Evolutionary conservation across 1,284 basidiomycete species (phyloP).

Genomic region (Cerioporus squamosus): DNA sequence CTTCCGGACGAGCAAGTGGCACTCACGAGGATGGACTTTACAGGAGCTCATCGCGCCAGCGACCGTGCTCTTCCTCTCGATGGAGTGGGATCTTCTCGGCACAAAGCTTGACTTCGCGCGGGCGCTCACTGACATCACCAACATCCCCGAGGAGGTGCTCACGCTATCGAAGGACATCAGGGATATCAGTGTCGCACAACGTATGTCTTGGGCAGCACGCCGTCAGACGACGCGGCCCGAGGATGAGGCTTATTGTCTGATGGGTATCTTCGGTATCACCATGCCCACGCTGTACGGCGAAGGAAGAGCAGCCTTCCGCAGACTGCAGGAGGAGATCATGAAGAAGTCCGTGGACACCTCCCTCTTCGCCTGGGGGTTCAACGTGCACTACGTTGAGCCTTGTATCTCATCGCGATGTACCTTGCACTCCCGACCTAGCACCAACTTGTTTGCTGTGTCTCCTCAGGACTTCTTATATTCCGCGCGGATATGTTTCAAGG

Average conservation of each 20-base stretch:
- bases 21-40: not conserved
- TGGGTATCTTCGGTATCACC: not conserved
- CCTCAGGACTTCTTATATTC: too few species aligned
- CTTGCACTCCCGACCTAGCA: too few species aligned
- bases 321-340: not conserved
- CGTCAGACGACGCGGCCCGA: not conserved
- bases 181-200: not conserved
- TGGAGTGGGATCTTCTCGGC: not conserved
- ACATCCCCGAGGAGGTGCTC: not conserved
- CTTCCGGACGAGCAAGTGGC: not conserved
- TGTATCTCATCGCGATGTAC: too few species aligned
- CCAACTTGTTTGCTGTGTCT: too few species aligned
- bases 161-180: not conserved
- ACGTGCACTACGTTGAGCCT: too few species aligned
- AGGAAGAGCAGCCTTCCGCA: not conserved
- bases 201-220: not conserved
- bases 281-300: constrained; percentile 3
- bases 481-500: too few species aligned
- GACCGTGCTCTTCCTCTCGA: not conserved
- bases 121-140: not conserved
- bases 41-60: constrained; percentile 1
- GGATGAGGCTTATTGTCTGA: not conserved
- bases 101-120: not conserved
- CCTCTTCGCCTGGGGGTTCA: not conserved
- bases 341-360: not conserved